Conservation (phyloP, 2,329 filamentous ascomycete genomes). For the Spiromastix sp. region DNA sequence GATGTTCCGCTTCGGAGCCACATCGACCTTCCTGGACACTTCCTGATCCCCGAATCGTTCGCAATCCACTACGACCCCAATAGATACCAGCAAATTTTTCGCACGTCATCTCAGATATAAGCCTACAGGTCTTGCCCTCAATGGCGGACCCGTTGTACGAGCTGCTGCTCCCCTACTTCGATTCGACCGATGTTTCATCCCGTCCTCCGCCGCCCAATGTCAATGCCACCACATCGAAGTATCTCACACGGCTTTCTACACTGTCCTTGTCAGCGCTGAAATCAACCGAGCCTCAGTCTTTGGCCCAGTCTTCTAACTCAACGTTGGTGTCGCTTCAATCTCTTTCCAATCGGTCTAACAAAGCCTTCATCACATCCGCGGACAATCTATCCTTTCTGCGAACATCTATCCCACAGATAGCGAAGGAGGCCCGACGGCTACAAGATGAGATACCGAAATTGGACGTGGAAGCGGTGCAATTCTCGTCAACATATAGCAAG, state of each 20-base stretch:
- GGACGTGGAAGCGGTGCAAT: constrained; percentile 66
- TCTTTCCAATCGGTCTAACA: constrained; percentile 82
- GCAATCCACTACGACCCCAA: background rate
- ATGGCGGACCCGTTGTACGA: constrained; percentile 70
- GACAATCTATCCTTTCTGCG: constrained; percentile 64
- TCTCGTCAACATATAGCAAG: constrained; percentile 75
- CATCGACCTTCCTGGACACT: no score
- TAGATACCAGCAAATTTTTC: background rate
- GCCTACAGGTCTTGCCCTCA: constrained; percentile 8
- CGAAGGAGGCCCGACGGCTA: constrained; percentile 55
- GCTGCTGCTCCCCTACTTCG: constrained; percentile 54
- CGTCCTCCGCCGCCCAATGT: constrained; percentile 25
- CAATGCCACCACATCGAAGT: constrained; percentile 46
- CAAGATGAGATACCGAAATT: constrained; percentile 64
- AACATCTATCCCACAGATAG: constrained; percentile 60
- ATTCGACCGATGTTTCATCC: constrained; percentile 27
- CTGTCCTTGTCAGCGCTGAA: constrained; percentile 64
- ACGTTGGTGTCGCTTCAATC: constrained; percentile 73
- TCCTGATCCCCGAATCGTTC: no score
- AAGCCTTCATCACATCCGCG: constrained; percentile 70
- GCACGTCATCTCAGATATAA: no score
- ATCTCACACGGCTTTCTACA: constrained; percentile 67
- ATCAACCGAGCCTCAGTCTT: constrained; percentile 63
- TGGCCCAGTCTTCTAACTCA: constrained; percentile 73
- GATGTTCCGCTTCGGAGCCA: no score